A percentile compares a stretch with the other conserved stretches of the same genome.
phyloP scores from a whole-genome alignment of 2,329 filamentous ascomycete species.

The Atkinsonella texensis region DNA sequence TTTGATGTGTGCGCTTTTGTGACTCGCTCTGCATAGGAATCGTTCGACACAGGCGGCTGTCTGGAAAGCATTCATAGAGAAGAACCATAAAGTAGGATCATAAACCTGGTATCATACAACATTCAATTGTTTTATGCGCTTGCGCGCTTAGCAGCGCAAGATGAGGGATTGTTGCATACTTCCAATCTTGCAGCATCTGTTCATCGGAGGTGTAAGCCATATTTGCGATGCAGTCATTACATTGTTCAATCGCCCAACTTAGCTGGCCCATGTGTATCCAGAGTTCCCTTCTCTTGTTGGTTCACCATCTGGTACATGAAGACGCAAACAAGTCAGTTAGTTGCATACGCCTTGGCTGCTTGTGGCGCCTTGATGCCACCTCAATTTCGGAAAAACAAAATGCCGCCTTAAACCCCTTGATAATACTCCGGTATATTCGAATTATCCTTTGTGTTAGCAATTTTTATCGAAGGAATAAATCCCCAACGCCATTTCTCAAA shows the following conservation, averaged over 20 bases:
- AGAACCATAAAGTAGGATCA: not conserved
- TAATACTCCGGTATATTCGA: constrained; percentile 1
- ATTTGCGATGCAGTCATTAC: not conserved
- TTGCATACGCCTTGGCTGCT: not conserved
- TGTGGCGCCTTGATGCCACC: constrained; percentile 4
- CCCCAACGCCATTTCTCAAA: constrained; percentile 46
- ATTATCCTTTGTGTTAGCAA: not conserved
- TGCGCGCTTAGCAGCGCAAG: not conserved
- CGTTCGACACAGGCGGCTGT: not conserved
- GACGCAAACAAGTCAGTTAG: not conserved
- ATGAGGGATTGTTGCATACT: not conserved
- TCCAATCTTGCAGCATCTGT: not conserved
- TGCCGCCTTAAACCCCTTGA: not conserved
- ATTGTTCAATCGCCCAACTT: not conserved
- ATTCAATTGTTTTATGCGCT: not conserved
- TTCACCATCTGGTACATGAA: not conserved
- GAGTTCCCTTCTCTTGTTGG: constrained; percentile 7
- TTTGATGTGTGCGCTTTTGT: not conserved
- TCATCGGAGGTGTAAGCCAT: constrained; percentile 1
- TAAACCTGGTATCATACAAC: not conserved
- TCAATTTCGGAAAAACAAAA: not conserved
- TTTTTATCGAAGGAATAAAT: constrained; percentile 44
- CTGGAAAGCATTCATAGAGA: not conserved
- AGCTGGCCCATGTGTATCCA: constrained; percentile 7
- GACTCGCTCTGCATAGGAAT: not conserved